A percentile compares a stretch with the other conserved stretches of the same genome.
Evolutionary conservation across 305 asterid species (phyloP).

Genomic region (Fraxinus albicans): DNA sequence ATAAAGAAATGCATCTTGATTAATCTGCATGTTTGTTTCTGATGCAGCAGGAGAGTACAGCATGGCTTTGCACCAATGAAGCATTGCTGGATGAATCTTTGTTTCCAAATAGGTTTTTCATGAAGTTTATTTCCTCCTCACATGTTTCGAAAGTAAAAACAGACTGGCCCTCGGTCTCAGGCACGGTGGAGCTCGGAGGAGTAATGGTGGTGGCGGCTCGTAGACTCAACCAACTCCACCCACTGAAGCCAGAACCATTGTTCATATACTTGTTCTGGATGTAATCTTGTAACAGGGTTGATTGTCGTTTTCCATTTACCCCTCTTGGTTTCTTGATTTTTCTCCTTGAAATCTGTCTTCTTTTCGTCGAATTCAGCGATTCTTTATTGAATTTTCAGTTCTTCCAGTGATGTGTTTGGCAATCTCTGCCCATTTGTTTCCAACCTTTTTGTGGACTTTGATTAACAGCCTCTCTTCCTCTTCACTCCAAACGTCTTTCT

Average conservation of each 20-base stretch:
- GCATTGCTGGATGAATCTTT: constrained; percentile 1
- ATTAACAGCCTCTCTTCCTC: constrained; percentile 61
- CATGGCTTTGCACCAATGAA: neutral
- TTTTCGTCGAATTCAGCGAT: too few relatives aligned
- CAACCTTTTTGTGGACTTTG: constrained; percentile 47
- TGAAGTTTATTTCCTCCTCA: constrained; percentile 55
- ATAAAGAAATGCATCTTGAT: too few relatives aligned
- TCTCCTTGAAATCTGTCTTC: constrained; percentile 43
- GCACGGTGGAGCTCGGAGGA: neutral
- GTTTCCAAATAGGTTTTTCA: constrained; percentile 41
- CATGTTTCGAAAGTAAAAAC: constrained; percentile 27
- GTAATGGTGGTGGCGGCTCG: neutral
- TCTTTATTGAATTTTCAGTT: too few relatives aligned
- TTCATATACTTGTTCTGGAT: constrained; percentile 31
- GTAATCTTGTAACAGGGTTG: constrained; percentile 56
- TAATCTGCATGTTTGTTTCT: too few relatives aligned
- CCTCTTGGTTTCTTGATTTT: constrained; percentile 35
- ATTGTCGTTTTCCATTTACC: constrained; percentile 16
- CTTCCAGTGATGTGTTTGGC: constrained; percentile 46
- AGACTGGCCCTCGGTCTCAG: constrained; percentile 24
- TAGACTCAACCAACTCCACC: too few relatives aligned
- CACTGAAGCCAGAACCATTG: neutral
- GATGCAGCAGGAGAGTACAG: too few relatives aligned
- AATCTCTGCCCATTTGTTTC: constrained; percentile 77
- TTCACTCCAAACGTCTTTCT: constrained; percentile 70